A percentile compares a stretch with the other conserved stretches of the same genome.
Conservation (phyloP, 139 green algal genomes). For the Nannochloris sp. region DNA sequence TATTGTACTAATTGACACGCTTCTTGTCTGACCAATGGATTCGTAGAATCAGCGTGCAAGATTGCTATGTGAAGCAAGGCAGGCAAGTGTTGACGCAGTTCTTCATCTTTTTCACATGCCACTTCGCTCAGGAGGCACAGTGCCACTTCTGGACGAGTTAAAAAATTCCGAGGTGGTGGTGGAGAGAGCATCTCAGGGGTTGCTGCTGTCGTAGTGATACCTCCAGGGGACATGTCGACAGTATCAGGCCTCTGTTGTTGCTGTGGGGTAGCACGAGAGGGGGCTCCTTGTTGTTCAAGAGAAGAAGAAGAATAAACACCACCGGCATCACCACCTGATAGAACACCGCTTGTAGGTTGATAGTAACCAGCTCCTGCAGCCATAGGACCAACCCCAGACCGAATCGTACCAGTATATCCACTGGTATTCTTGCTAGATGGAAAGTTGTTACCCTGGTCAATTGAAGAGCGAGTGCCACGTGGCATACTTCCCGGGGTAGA, state of each 20-base stretch:
- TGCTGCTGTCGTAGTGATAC: too few species aligned
- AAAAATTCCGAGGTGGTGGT: constrained; percentile 10
- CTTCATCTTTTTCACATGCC: constrained; percentile 83
- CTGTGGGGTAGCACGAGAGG: background rate
- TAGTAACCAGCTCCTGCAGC: too few species aligned
- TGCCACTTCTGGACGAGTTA: constrained; percentile 75
- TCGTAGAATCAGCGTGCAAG: constrained; percentile 11
- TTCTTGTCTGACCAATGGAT: constrained; percentile 12
- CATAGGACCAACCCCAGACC: too few species aligned
- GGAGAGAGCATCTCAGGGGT: background rate
- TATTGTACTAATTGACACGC: constrained; percentile 65
- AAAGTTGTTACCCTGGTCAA: too few species aligned
- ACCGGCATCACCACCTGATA: too few species aligned
- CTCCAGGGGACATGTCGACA: background rate
- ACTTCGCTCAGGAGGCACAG: constrained; percentile 84
- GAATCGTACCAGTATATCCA: too few species aligned
- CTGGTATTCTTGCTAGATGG: too few species aligned
- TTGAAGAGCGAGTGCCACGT: background rate
- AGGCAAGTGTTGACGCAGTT: constrained; percentile 72
- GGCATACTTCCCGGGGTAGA: background rate
- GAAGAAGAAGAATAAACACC: too few species aligned
- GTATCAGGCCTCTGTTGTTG: background rate
- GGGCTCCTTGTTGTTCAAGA: background rate
- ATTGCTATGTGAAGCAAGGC: constrained; percentile 65
- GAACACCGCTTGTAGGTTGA: too few species aligned